phyloP scores from a whole-genome alignment of 768 basidiomycete genomes.

The Tylopilus plumbeoviolaceoides region DNA sequence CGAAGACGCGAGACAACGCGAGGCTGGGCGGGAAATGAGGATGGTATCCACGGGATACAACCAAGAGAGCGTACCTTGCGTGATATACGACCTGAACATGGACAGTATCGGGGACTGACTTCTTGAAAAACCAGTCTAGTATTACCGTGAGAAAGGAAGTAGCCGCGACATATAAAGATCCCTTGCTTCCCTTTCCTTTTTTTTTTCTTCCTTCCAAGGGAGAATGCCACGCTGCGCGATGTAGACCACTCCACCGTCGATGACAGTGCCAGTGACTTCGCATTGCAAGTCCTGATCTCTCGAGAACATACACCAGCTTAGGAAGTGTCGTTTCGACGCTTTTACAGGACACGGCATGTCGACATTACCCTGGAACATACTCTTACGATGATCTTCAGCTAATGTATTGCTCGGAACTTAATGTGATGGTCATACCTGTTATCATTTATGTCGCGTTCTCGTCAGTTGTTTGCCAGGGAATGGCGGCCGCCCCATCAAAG shows the following conservation, averaged over 20 bases:
- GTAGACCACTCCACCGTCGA: slow-evolving; percentile 48
- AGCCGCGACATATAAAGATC: slow-evolving; percentile 22
- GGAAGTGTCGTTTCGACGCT: slow-evolving; percentile 60
- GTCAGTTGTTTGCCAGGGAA: not conserved
- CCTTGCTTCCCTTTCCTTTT: accelerated
- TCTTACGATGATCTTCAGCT: not conserved
- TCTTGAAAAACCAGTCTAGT: not conserved
- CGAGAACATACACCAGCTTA: slow-evolving; percentile 52
- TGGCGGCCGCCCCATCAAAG: no score
- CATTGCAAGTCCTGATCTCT: slow-evolving; percentile 50
- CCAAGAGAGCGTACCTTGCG: slow-evolving; percentile 14
- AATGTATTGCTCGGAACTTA: not conserved
- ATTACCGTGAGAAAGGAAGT: slow-evolving; percentile 37
- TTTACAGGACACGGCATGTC: slow-evolving; percentile 57
- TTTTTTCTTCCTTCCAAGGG: slow-evolving; percentile 32
- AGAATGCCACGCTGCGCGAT: slow-evolving; percentile 66
- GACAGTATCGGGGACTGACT: not conserved
- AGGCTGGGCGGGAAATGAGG: slow-evolving; percentile 21
- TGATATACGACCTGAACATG: slow-evolving; percentile 28
- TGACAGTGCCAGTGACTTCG: slow-evolving; percentile 61
- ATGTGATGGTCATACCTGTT: no score
- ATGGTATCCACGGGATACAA: not conserved
- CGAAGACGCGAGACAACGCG: slow-evolving; percentile 40
- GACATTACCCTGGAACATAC: slow-evolving; percentile 55
- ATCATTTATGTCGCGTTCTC: not conserved